Evolutionary conservation across 179 eudicot genomes (phyloP).

Genomic region (Carnegiea gigantea): DNA sequence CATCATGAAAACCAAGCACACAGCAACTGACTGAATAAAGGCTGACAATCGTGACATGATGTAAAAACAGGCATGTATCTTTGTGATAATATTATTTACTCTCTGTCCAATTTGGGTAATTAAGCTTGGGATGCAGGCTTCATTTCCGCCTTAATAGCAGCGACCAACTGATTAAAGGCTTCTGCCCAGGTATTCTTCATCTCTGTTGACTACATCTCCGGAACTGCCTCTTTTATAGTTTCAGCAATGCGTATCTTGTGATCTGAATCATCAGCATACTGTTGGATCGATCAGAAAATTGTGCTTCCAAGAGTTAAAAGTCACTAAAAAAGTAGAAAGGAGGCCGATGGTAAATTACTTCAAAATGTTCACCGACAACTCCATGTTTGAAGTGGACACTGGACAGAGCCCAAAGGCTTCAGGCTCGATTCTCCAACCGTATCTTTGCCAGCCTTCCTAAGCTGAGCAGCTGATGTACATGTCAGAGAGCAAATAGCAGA

Average conservation of each 20-base stretch:
- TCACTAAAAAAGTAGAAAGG: too few species aligned
- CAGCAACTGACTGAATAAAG: neutral
- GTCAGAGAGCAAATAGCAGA: conserved; percentile 35
- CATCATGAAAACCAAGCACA: neutral
- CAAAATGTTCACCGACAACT: conserved; percentile 80
- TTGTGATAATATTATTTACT: neutral
- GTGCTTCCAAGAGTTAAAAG: neutral
- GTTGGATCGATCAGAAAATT: neutral
- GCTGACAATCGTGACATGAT: neutral
- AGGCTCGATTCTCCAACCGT: conserved; percentile 61
- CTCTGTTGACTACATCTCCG: conserved; percentile 78
- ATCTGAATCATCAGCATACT: conserved; percentile 35
- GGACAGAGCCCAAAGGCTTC: conserved; percentile 48
- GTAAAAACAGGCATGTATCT: neutral
- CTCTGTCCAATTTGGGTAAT: neutral
- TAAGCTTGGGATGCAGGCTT: conserved; percentile 34
- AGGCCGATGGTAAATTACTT: conserved; percentile 34
- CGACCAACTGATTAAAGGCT: conserved; percentile 66
- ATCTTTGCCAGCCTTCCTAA: conserved; percentile 63
- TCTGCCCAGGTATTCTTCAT: conserved; percentile 82
- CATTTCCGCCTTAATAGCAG: conserved; percentile 76
- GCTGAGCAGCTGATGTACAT: conserved; percentile 78
- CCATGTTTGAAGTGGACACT: conserved; percentile 58
- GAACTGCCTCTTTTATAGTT: conserved; percentile 68
- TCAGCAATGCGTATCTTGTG: conserved; percentile 65